Evolutionary conservation across 257 asterid species (phyloP).

Genomic region (Lithospermum erythrorhizon): DNA sequence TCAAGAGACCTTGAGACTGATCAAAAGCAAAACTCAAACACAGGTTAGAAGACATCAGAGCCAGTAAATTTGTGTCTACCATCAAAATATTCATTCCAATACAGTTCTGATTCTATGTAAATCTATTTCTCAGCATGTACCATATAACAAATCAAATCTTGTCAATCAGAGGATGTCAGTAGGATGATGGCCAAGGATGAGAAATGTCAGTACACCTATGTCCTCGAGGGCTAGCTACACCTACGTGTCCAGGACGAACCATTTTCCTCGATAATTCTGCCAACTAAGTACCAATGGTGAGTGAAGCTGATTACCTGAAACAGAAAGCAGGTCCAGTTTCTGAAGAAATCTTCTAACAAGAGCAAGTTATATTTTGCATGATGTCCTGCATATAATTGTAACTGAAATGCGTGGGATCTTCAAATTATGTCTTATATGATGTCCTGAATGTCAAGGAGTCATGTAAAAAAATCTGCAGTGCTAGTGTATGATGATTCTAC

Average conservation of each 20-base stretch:
- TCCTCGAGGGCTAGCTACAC: too few relatives aligned
- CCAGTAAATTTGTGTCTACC: background rate
- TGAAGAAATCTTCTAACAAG: conserved; percentile 8
- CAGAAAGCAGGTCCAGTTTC: conserved; percentile 13
- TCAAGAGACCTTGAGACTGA: too few relatives aligned
- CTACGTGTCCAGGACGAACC: background rate
- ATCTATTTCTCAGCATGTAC: too few relatives aligned
- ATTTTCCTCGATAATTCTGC: background rate
- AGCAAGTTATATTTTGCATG: conserved; percentile 6
- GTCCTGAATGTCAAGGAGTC: conserved; percentile 13
- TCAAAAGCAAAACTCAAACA: too few relatives aligned
- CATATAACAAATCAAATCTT: background rate
- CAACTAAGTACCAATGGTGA: too few relatives aligned
- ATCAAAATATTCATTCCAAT: background rate
- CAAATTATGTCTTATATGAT: conserved; percentile 12
- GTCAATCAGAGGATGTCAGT: background rate
- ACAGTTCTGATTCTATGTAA: background rate
- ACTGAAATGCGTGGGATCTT: conserved; percentile 18
- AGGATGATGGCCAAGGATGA: too few relatives aligned
- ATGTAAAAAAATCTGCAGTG: conserved; percentile 7
- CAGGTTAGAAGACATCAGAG: too few relatives aligned
- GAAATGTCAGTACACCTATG: too few relatives aligned
- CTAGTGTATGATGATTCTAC: conserved; percentile 4
- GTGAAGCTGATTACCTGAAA: conserved; percentile 11
- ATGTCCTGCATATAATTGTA: conserved; percentile 27